Base-by-base conservation (phyloP, 2,329 filamentous ascomycete species). In the Neopestalotiopsis sp. region DNA sequence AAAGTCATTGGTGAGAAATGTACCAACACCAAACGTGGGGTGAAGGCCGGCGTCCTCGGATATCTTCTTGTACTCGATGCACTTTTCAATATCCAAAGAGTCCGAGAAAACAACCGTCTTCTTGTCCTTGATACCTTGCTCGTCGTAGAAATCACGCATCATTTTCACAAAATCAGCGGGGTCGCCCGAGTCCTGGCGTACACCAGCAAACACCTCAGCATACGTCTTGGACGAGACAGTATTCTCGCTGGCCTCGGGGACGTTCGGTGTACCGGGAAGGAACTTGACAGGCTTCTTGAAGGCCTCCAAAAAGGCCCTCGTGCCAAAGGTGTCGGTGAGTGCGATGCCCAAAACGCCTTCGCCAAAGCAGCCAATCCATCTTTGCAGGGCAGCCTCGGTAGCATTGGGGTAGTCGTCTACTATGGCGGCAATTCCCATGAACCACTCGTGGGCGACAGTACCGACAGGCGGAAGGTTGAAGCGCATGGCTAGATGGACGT, bases 31-130 rank as follows among this genome's bases (percentile, higher is more conserved):
- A 82, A 99, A 99, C 0, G 92, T 93, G 13, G 95, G 92, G 70
- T 91, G 88, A 80, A 99, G 95, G 1, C 93, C 93, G 14, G 91
- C 89, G 53, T 90, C 88, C 73, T 98, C 94, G 0, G 95, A 92
- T 34, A 94, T 88, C 68, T 89, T 83, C 84, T 97, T 97, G 84
- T 98, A 99, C 79, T 97, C 90, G 64, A 98, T 85, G 77, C 95
- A 98, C 67, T 91, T 89, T 49, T 98, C 94, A 64, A 98, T 93
- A 77, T 98, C 93, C 69, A 99, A 84, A 5, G 95, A 97, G 80
- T 99, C 96, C 0, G 95, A 98, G 79, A 98, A 99, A 3, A 99
- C 95, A 70, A 99, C 92, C 0, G 89, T 90, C 85, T 98, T 98
- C 82, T 91, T 91, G 3, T 92, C 92, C 65, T 85, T 90, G 79